Evolutionary conservation across 2,329 filamentous ascomycete species (phyloP), one percentile per base, ranked within the genome.

Genomic region (Tolypocladium nubicola): DNA sequence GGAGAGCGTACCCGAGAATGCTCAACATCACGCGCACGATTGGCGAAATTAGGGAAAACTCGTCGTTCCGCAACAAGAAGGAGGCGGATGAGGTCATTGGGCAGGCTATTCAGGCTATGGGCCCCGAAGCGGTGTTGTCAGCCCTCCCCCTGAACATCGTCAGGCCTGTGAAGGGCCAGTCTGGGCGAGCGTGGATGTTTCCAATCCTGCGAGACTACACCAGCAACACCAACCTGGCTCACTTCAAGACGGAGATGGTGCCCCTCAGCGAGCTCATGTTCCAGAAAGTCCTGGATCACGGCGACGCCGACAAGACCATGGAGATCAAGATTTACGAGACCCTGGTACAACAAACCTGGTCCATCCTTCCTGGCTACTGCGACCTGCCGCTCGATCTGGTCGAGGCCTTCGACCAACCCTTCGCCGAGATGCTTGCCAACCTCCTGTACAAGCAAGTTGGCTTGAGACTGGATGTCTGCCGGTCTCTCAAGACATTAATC

Each of bases 261-360:
- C 91, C 94, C 19, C 77, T 99, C 30, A 97, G 93, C 69, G 89
- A 96, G 70, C 75, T 82, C 54, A 89, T 99, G 79, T 97, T 93
- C 71, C 90, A 97, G 70, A 85, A 83, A 62, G 89, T 97, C 6
- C 76, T 96, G 52, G 87, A 96, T 60, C 88, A 95, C 65, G 89
- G 88, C 16, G 77, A 83, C 26, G 85, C 84, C 16, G 89, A 93
- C 68, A 97, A 96, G 79, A 94, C 90, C 0, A 92, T 96, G 81
- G 91, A 97, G 70, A 83, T 94, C 68, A 99, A 99, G 78, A 95
- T 99, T 59, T 99, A 94, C 69, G 93, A 99, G 74, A 97, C 94
- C 0, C 78, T 99, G 5, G 90, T 99, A 10, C 88, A 95, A 64
- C 94, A 99, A 69, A 92, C 93, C 47, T 99, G 94, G 94, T 90